Evolutionary conservation across 495 filamentous ascomycete genomes (phyloP).

Genomic region (Neurospora intermedia): DNA sequence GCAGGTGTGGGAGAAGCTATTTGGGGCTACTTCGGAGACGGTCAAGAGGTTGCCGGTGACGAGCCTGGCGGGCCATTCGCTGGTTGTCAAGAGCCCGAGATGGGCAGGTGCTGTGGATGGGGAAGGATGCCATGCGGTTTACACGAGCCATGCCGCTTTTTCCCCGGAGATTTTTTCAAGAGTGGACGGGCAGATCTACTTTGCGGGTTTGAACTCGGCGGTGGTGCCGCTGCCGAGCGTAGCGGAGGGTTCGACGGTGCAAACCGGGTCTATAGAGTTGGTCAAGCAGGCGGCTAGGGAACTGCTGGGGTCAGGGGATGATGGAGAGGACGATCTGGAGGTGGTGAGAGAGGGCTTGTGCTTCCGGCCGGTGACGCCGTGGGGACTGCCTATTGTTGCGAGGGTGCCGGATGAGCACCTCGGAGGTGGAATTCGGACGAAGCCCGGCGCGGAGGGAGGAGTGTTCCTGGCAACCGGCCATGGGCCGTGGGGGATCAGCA

Average conservation of each 20-base stretch:
- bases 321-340: conserved; percentile 43
- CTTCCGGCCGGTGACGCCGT: conserved; percentile 57
- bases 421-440: conserved; percentile 33
- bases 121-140: conserved; percentile 55
- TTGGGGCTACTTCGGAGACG: conserved; percentile 39
- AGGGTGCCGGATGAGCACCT: conserved; percentile 44
- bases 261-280: conserved; percentile 34
- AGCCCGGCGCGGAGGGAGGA: conserved; percentile 41
- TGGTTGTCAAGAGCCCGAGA: conserved; percentile 53
- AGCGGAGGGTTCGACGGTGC: conserved; percentile 36
- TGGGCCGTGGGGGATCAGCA: conserved; percentile 59
- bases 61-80: conserved; percentile 59
- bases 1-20: conserved; percentile 49
- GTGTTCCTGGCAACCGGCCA: conserved; percentile 66
- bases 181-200: conserved; percentile 54
- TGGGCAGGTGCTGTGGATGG: conserved; percentile 32
- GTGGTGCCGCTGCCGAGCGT: conserved; percentile 45
- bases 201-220: conserved; percentile 60
- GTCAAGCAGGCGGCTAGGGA: conserved; percentile 44
- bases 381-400: conserved; percentile 51
- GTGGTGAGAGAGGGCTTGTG: conserved; percentile 57
- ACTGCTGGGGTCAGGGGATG: conserved; percentile 37
- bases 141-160: conserved; percentile 50
- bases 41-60: conserved; percentile 36
- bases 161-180: conserved; percentile 67